Base-by-base conservation (phyloP, 768 basidiomycete genomes). In the Podaxis pistillaris region DNA sequence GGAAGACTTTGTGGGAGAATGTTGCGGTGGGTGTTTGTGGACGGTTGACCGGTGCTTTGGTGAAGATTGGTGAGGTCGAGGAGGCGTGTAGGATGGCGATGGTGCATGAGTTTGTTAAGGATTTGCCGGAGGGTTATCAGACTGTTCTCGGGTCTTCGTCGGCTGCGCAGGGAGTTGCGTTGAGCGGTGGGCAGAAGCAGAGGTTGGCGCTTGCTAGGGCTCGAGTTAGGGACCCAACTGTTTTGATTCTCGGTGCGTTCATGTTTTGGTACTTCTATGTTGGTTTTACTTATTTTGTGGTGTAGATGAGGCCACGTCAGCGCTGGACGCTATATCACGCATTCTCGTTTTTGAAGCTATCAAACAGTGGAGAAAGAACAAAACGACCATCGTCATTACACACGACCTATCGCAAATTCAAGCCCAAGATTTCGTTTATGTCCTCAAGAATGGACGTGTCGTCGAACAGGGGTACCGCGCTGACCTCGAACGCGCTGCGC, bases 151-250 rank as follows among this genome's bases (percentile, higher is more conserved):
- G 61, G 7, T 50, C 53, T 26, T 62, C 61, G 1, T 46, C 54
- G 2, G 61, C 44, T 7, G 55, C 53, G 8, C 62, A 63, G 2
- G 96, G 94, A 1, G 83, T 90, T 2, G 86, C 83, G 49, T 74
- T 96, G 67, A 94, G 91, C 65, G 96, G 96, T 13, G 96, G 96
- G 2, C 97, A 98, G 79, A 86, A 86, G 67, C 96, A 99, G 76
- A 76, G 96, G 8, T 71, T 99, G 30, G 93, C 93, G 6, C 86
- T 99, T 62, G 96, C 96, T 0, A 78, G 96, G 55, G 96, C 93
- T 1, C 82, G 85, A 63, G 75, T 98, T 59, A 79, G 95, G 55
- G 86, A 98, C 73, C 96, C 96, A 3, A 85, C 87, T 0, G 88
- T 98, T 5, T 78, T 98, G 64, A 89, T 99, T 69, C 88, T 98